A percentile compares a stretch with the other conserved stretches of the same genome.
Conservation (phyloP, 306 rosid genomes). For the Cicer cuneatum region DNA sequence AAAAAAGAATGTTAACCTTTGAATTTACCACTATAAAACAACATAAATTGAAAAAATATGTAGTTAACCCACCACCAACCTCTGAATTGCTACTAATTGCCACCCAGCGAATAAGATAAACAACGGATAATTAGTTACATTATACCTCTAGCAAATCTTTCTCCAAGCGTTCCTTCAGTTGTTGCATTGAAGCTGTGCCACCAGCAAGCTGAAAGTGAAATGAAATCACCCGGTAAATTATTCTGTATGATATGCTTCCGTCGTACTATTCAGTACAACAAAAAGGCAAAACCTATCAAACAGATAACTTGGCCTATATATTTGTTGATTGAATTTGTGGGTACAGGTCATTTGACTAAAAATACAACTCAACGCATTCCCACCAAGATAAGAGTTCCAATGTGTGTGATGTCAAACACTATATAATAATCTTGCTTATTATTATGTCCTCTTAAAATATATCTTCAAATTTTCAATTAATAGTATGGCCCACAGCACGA, state of each 20-base stretch:
- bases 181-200: constrained; percentile 99
- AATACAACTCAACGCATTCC: constrained; percentile 28
- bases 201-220: constrained; percentile 83
- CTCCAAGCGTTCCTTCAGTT: constrained; percentile 95
- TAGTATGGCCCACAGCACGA: not conserved
- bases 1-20: not conserved
- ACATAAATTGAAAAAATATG: constrained; percentile 6
- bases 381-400: constrained; percentile 4
- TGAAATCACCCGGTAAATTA: constrained; percentile 31
- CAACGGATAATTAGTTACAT: not conserved
- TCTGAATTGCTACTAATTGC: not conserved
- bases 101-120: not conserved
- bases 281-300: constrained; percentile 4
- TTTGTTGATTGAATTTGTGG: constrained; percentile 7
- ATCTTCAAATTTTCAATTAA: constrained; percentile 3
- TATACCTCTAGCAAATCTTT: constrained; percentile 94
- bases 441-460: constrained; percentile 13
- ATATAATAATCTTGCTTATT: not conserved
- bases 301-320: constrained; percentile 5
- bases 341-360: constrained; percentile 11
- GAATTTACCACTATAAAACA: constrained; percentile 15
- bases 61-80: constrained; percentile 5
- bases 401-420: not conserved
- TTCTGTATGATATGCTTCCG: constrained; percentile 24
- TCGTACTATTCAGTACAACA: constrained; percentile 9